Evolutionary conservation across 768 basidiomycete genomes (phyloP), one percentile per base, ranked within the genome.

Genomic region (Lactarius evosmus): DNA sequence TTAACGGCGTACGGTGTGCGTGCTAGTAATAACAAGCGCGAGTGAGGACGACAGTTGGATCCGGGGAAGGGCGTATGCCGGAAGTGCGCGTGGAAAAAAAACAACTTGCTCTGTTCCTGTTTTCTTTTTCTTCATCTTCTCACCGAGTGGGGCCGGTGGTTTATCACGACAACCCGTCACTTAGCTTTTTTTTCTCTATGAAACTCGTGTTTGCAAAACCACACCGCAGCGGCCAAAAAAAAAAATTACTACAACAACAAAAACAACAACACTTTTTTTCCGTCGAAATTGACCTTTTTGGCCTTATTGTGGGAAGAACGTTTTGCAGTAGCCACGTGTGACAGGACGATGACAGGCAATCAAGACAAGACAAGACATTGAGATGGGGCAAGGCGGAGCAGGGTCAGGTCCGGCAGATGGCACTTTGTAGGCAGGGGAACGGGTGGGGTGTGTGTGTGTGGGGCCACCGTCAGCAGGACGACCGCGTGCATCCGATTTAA

Each of bases 131-230:
- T 49, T 49, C 22, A 11, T 49, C 46, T 49, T 27, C 46, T 49
- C 46, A 14, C 46, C 12, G 25, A 49, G 46, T 49, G 46, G 22
- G 46, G 46, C 46, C 46, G 46, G 46, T 40, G 7, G 40, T 40
- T 40, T 5, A 0, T 1, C 5, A 40, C 40, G 7, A 40, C 46
- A 11, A 25, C n/a, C 25, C 25, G 8, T 4, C 25, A 22, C n/a
- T 22, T 11, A 46, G 12, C 11, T 22, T 46, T 46, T 25, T 46
- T 22, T 46, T 46, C 14, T 46, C n/a, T 2, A 49, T 49, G 46
- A 49, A 25, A 49, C 46, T 49, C 46, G 46, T 49, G 46, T 49
- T n/a, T n/a, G n/a, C n/a, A n/a, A n/a, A n/a, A n/a, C n/a, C n/a
- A n/a, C n/a, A n/a, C n/a, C n/a, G n/a, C n/a, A n/a, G n/a, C n/a